phyloP scores from a whole-genome alignment of 768 basidiomycete species.

The Termitomyces sp. region DNA sequence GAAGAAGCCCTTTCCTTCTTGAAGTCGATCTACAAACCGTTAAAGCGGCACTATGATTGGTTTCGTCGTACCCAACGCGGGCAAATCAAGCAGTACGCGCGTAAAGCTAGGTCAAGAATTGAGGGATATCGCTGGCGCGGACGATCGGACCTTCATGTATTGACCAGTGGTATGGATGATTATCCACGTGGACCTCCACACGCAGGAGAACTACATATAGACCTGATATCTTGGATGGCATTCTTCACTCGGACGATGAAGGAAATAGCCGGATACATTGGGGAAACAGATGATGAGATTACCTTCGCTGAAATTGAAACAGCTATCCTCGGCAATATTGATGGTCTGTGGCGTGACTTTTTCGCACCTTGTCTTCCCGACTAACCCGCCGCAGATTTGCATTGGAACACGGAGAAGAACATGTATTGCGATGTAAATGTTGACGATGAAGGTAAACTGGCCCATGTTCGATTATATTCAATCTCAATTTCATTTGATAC shows the following conservation, averaged over 20 bases:
- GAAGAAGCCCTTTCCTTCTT: constrained; percentile 67
- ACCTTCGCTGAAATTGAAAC: constrained; percentile 76
- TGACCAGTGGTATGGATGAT: constrained; percentile 96
- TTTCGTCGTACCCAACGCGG: constrained; percentile 93
- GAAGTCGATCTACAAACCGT: constrained; percentile 73
- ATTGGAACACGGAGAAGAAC: constrained; percentile 85
- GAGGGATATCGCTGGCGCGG: constrained; percentile 97
- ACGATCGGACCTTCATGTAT: constrained; percentile 77
- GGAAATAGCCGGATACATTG: constrained; percentile 83
- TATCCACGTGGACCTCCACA: constrained; percentile 91
- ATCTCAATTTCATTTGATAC: constrained; percentile 9
- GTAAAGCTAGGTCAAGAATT: constrained; percentile 78
- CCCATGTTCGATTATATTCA: neutral
- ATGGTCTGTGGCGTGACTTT: constrained; percentile 45
- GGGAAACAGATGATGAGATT: constrained; percentile 78
- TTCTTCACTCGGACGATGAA: constrained; percentile 95
- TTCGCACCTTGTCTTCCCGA: neutral
- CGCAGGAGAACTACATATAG: constrained; percentile 88
- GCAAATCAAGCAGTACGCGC: constrained; percentile 87
- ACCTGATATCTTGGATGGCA: constrained; percentile 94
- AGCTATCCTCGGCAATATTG: constrained; percentile 82
- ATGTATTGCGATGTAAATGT: constrained; percentile 95
- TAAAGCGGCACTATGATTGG: constrained; percentile 94
- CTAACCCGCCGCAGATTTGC: constrained; percentile 59
- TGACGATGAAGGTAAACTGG: constrained; percentile 70